Percentiles rank a stretch among this genome's conserved stretches.
Evolutionary conservation across 345 rosid genomes (phyloP).

Genomic region (Aegle marmelos): DNA sequence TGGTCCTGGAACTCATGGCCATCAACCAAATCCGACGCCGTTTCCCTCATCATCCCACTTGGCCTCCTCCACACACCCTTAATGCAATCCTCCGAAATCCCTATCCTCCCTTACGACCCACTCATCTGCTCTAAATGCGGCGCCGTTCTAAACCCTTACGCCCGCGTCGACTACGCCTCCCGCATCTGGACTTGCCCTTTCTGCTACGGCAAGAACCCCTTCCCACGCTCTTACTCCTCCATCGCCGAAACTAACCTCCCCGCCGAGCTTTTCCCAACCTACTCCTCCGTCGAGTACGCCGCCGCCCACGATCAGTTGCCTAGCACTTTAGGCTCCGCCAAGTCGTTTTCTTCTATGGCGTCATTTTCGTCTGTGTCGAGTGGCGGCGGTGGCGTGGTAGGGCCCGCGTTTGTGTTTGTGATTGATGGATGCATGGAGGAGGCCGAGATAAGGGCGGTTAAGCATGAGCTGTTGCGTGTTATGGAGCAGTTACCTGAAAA

Average conservation of each 20-base stretch:
- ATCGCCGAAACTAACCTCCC: slow-evolving; percentile 82
- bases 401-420: slow-evolving; percentile 88
- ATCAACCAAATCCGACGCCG: slow-evolving; percentile 51
- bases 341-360: not conserved
- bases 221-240: slow-evolving; percentile 75
- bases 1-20: slow-evolving; percentile 99
- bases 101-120: slow-evolving; percentile 82
- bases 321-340: slow-evolving; percentile 27
- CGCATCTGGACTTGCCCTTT: slow-evolving; percentile 92
- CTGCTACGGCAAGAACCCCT: slow-evolving; percentile 55
- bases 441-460: slow-evolving; percentile 70
- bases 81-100: slow-evolving; percentile 78
- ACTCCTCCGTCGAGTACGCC: slow-evolving; percentile 76
- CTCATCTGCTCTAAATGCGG: slow-evolving; percentile 63
- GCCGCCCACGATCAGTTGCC: not conserved
- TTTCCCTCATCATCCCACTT: slow-evolving; percentile 66
- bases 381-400: slow-evolving; percentile 31
- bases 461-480: slow-evolving; percentile 66
- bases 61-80: slow-evolving; percentile 83
- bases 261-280: slow-evolving; percentile 96
- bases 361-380: slow-evolving; percentile 27
- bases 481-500: slow-evolving; percentile 83
- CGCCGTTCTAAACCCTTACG: slow-evolving; percentile 81
- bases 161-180: slow-evolving; percentile 83
- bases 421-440: slow-evolving; percentile 67